Evolutionary conservation across 78 protist species (phyloP), one percentile per base, ranked within the genome.

Genomic region (Corallochytrium limacisporum): DNA sequence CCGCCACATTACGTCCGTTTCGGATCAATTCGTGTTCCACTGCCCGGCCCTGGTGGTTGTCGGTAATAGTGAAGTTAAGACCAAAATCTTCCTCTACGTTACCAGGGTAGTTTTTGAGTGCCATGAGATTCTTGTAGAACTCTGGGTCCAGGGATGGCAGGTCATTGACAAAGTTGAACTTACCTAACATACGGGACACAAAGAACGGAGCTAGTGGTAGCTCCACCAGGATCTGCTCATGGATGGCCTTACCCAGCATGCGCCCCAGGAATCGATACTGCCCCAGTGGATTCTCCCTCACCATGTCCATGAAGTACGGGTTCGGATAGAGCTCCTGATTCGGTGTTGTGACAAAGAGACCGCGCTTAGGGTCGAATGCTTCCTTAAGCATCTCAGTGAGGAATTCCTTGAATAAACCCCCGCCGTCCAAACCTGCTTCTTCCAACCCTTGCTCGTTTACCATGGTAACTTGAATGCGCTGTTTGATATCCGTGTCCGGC

Each of bases 61-160:
- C 82, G 13, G 54, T 65, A 43, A 75, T 65, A 4, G 75, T 37
- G 40, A 84, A 84, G 29, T 33, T 51, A 33, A 83, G 75, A 8
- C 69, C 62, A 6, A 72, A 28, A 28, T 51, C 70, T 0, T 38
- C 75, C n/a, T n/a, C n/a, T 37, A 68, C 65, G 61, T 74, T 72
- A 0, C 75, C 83, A 16, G 61, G 50, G 65, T 62, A 73, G 26
- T 4, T 18, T 65, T 73, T 73, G 46, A 73, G 10, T 7, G 51
- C 36, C 15, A 4, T 12, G 12, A 73, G 69, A 32, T 49, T 49
- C 31, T 50, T 62, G 62, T 62, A 44, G 32, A 73, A 62, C n/a
- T 61, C 71, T 29, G 49, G 42, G 32, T 73, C 79, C 13, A 72
- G 50, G 40, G 78, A 60, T 4, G 56, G 57, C 38, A 72, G 48